Conservation (phyloP, 176 grass and related monocot genomes). For the Guadua angustifolia region DNA sequence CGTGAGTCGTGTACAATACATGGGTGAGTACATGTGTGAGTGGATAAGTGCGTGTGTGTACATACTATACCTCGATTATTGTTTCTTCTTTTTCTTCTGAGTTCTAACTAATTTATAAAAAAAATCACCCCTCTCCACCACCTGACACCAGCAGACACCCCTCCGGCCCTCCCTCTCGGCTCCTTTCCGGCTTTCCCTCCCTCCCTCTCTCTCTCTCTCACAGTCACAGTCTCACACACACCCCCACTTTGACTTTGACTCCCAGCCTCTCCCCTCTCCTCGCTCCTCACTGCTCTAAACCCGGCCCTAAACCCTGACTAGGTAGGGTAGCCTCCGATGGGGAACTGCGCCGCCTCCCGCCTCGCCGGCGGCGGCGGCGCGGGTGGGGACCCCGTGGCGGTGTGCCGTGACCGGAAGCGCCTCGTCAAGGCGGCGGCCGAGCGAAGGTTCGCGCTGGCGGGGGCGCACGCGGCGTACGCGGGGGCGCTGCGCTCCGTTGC, state of each 20-base stretch:
- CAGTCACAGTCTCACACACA: no score
- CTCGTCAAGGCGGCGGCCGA: constrained; percentile 80
- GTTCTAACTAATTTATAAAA: no score
- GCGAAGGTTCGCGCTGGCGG: constrained; percentile 64
- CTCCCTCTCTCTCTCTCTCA: no score
- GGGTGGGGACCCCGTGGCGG: constrained; percentile 70
- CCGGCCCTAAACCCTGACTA: constrained; percentile 50
- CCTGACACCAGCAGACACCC: no score
- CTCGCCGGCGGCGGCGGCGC: constrained; percentile 53
- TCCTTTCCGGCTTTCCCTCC: no score
- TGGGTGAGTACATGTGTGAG: no score
- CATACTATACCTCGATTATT: no score
- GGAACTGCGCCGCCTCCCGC: constrained; percentile 91
- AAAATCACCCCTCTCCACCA: no score
- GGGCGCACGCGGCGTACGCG: constrained; percentile 67
- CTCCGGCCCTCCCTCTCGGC: no score
- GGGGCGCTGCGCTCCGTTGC: constrained; percentile 72
- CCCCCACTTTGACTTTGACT: constrained; percentile 89
- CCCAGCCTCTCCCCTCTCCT: neutral
- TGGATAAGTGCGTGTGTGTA: no score
- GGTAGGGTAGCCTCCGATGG: constrained; percentile 53
- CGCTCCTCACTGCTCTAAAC: constrained; percentile 43
- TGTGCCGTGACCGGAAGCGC: constrained; percentile 86
- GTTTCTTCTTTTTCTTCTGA: no score
- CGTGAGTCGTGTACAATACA: no score